phyloP scores from a whole-genome alignment of 352 stramenopile species.

The Phytophthora sansomeana region DNA sequence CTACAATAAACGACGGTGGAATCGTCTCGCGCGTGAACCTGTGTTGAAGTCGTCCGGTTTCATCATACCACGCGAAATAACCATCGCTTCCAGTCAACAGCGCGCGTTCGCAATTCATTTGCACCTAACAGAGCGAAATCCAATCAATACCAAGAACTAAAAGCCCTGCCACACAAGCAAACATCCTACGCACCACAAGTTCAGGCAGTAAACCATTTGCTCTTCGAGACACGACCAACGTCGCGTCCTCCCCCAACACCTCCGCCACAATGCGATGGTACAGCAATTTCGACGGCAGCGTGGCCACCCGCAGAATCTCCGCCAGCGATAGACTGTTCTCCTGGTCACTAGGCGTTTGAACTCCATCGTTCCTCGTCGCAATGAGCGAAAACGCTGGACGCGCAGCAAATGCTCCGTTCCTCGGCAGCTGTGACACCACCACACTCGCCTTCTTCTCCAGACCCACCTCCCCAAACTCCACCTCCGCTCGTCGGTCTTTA shows the following conservation, averaged over 20 bases:
- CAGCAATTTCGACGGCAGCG: slow-evolving; percentile 46
- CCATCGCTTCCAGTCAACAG: slow-evolving; percentile 37
- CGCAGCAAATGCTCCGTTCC: slow-evolving; percentile 51
- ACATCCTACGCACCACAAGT: slow-evolving; percentile 33
- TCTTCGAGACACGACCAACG: slow-evolving; percentile 43
- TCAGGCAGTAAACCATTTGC: slow-evolving; percentile 14
- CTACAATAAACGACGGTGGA: slow-evolving; percentile 42
- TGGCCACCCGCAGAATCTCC: slow-evolving; percentile 54
- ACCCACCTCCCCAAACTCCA: slow-evolving; percentile 31
- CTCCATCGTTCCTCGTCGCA: slow-evolving; percentile 21
- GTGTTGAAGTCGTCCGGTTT: slow-evolving; percentile 38
- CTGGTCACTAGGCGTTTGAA: background rate
- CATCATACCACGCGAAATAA: slow-evolving; percentile 62
- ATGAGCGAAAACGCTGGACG: slow-evolving; percentile 61
- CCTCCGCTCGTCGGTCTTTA: slow-evolving; percentile 24
- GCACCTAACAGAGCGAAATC: slow-evolving; percentile 18
- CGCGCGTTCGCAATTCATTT: slow-evolving; percentile 17
- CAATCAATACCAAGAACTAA: background rate
- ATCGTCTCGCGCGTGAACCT: slow-evolving; percentile 75
- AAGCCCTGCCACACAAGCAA: background rate
- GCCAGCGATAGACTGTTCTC: slow-evolving; percentile 34
- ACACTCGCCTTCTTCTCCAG: slow-evolving; percentile 2
- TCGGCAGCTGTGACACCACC: slow-evolving; percentile 37
- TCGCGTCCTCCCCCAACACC: slow-evolving; percentile 36
- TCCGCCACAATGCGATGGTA: slow-evolving; percentile 55